A percentile compares a stretch with the other conserved stretches of the same genome.
Evolutionary conservation across 208 protist genomes (phyloP).

Genomic region (Acanthamoeba lenticulata): DNA sequence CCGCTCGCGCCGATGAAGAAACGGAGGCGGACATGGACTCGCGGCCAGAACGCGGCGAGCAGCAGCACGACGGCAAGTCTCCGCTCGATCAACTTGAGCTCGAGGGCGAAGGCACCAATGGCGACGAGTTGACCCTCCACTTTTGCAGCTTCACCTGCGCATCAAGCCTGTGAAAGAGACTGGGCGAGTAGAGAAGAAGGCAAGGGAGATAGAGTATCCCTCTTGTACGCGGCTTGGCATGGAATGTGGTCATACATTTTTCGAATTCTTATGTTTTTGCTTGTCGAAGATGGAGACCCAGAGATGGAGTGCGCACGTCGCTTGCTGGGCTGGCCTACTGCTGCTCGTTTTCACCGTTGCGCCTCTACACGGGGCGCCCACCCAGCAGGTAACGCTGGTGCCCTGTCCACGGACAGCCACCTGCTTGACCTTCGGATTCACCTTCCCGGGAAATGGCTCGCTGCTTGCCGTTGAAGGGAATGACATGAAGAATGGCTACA

Average conservation of each 20-base stretch:
- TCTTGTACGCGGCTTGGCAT: no score
- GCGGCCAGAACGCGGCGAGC: not conserved
- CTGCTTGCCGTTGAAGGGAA: not conserved
- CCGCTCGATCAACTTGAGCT: no score
- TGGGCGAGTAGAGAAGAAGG: not conserved
- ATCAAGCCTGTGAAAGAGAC: not conserved
- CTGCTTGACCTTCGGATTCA: slow-evolving; percentile 24
- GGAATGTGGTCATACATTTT: no score
- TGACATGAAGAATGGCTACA: not conserved
- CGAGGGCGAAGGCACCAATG: not conserved
- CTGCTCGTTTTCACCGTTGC: not conserved
- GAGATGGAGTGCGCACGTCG: no score
- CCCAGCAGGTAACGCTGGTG: not conserved
- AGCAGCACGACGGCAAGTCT: not conserved
- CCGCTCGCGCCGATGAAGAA: no score
- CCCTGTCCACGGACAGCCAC: not conserved
- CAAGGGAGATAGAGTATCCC: not conserved
- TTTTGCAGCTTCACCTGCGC: slow-evolving; percentile 14
- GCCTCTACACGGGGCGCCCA: not conserved
- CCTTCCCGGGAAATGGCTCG: not conserved
- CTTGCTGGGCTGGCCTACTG: no score
- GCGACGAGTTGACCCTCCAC: not conserved
- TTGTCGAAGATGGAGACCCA: no score
- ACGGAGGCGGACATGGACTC: not conserved
- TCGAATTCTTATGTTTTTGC: no score